A percentile compares a stretch with the other conserved stretches of the same genome.
Evolutionary conservation across 2,329 filamentous ascomycete species (phyloP).

Genomic region (Scedosporium minutisporum): DNA sequence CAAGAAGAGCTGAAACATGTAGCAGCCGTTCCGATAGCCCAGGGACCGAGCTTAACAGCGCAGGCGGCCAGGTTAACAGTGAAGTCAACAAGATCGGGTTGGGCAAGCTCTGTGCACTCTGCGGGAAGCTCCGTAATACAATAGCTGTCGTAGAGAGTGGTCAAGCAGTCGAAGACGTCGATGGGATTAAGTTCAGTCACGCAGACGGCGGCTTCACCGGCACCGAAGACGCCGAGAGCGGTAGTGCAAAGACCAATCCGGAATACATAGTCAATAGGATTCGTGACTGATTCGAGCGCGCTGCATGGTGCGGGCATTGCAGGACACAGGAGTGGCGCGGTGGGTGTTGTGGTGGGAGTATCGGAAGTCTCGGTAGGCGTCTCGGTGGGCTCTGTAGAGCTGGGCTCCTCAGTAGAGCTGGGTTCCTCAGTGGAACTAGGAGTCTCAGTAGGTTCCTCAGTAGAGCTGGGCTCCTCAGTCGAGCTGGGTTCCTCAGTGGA

Average conservation of each 20-base stretch:
- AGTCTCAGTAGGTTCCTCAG: not conserved
- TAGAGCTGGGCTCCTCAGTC: not conserved
- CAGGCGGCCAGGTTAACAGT: constrained; percentile 6
- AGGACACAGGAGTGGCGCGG: not conserved
- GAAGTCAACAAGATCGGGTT: constrained; percentile 8
- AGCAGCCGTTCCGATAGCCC: not conserved
- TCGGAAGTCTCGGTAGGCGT: no score
- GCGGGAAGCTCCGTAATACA: constrained; percentile 7
- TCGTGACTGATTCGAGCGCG: not conserved
- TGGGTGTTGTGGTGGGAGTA: no score
- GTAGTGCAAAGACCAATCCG: not conserved
- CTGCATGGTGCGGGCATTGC: not conserved
- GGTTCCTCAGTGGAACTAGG: not conserved
- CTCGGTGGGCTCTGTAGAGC: no score
- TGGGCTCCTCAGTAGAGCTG: not conserved
- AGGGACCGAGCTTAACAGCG: not conserved
- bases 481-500: not conserved
- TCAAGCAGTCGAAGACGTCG: not conserved
- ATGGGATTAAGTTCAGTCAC: not conserved
- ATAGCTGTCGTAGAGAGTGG: not conserved
- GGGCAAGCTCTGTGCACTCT: constrained; percentile 3
- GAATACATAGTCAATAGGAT: not conserved
- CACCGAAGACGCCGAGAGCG: not conserved
- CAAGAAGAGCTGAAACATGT: not conserved
- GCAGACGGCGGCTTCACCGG: not conserved